A percentile compares a stretch with the other conserved stretches of the same genome.
These are phyloP conservation scores for Fusarium brevicatenulatum DNA, from an alignment of 2,329 filamentous ascomycete genomes.

Conservation along the genomic window DNA sequence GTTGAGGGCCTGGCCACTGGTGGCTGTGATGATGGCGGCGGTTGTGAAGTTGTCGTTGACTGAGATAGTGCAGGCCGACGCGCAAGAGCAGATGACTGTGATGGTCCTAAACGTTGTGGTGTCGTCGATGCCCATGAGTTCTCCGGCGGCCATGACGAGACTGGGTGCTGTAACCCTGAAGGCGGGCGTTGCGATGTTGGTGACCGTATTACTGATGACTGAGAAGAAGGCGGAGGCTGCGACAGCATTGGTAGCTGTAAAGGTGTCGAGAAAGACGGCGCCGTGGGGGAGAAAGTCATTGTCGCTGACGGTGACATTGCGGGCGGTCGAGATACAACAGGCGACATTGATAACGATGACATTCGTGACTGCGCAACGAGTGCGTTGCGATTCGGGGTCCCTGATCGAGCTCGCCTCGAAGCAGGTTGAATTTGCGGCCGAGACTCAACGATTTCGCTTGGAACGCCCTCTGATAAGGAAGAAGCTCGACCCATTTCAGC, in stretches of 20 bases:
- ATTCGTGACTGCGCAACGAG: neutral
- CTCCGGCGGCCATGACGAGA: neutral
- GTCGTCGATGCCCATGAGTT: neutral
- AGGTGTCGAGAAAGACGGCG: neutral
- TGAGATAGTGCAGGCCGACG: neutral
- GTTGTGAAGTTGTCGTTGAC: neutral
- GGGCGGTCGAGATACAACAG: neutral
- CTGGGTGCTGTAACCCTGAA: neutral
- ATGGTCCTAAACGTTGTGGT: neutral
- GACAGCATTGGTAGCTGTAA: neutral
- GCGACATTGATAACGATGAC: neutral
- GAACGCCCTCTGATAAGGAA: neutral
- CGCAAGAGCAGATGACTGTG: neutral
- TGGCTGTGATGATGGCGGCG: neutral
- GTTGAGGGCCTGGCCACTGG: neutral
- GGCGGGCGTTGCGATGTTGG: neutral
- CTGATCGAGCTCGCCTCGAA: neutral
- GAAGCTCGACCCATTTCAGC: neutral
- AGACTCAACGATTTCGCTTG: neutral
- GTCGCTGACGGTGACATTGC: neutral
- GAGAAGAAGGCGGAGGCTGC: neutral
- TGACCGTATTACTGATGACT: neutral
- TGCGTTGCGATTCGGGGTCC: neutral
- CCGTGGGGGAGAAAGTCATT: too few relatives aligned
- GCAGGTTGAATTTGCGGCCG: neutral